Evolutionary conservation across 345 rosid genomes (phyloP), one percentile per base, ranked within the genome.

Genomic region (Syzygium aqueum): DNA sequence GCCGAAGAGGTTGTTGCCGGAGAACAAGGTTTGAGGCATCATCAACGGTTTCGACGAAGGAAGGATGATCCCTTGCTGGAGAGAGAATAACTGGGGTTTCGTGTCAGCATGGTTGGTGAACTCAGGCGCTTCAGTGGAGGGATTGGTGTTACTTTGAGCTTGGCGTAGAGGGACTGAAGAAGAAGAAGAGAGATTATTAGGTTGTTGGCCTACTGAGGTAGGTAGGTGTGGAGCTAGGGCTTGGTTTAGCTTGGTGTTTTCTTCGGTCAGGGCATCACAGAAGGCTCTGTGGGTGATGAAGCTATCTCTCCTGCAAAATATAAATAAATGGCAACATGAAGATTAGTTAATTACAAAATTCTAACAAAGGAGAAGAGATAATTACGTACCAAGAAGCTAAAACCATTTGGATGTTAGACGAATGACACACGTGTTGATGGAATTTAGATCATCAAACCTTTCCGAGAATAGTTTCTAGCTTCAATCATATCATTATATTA

Each of bases 201-300:
- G 80, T 9, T 73, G 86, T 3, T 21, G 86, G 61, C 86, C 61
- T 22, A 73, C 49, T 17, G 49, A 37, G 80, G 80, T 33, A 33
- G 80, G 80, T 33, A 73, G 80, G 80, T 37, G 80, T 2, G 80
- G 80, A 73, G 80, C 80, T 73, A 73, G 49, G 80, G 49, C 49
- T 73, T 80, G 85, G 85, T 33, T 59, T 30, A 61, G 63, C 78
- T 87, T 87, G 25, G 86, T 84, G 86, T 87, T 56, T 87, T 40
- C 89, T 13, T 87, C 86, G 15, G 89, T 57, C 43, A 87, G 33
- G 80, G 89, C 89, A n/a, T 87, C 86, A 46, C 89, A 87, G 59
- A 87, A 87, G 49, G 89, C 89, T 61, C 86, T 40, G 65, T 87
- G 89, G 33, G 89, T 87, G 83, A 84, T 87, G 83, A 87, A 87